Evolutionary conservation across 805 yeast species (phyloP).

Genomic region (Candida railenensis): DNA sequence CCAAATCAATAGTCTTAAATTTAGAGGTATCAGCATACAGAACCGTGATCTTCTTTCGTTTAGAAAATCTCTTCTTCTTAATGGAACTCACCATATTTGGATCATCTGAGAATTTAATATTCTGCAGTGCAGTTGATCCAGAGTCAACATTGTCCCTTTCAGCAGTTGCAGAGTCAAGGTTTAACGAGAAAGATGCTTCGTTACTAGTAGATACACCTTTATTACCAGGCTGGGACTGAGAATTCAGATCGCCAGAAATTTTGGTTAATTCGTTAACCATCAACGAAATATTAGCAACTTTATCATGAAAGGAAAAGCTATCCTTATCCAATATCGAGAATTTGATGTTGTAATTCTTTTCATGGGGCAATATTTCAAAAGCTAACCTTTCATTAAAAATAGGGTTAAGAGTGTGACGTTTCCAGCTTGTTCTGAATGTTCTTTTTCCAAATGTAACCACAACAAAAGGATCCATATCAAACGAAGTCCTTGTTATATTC

Average conservation of each 20-base stretch:
- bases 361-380: constrained; percentile 71
- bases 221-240: constrained; percentile 6
- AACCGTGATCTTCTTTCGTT: constrained; percentile 28
- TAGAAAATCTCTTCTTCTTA: constrained; percentile 24
- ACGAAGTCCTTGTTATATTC: constrained; percentile 70
- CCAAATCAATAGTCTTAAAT: constrained; percentile 41
- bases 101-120: constrained; percentile 23
- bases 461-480: constrained; percentile 96
- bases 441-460: constrained; percentile 87
- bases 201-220: not conserved
- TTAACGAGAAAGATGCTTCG: not conserved
- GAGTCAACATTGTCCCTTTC: not conserved
- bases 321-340: constrained; percentile 85
- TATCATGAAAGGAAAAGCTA: constrained; percentile 76
- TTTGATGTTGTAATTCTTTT: constrained; percentile 61
- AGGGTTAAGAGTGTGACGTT: constrained; percentile 80
- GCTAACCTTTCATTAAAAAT: constrained; percentile 76
- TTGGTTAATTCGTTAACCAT: constrained; percentile 51
- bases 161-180: not conserved
- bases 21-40: constrained; percentile 37
- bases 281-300: constrained; percentile 66
- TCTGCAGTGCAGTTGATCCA: not conserved
- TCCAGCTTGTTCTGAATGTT: constrained; percentile 82
- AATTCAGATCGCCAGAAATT: constrained; percentile 17
- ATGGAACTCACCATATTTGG: constrained; percentile 29